Conservation (phyloP, 352 stramenopile species). For the Pythium graminicola region DNA sequence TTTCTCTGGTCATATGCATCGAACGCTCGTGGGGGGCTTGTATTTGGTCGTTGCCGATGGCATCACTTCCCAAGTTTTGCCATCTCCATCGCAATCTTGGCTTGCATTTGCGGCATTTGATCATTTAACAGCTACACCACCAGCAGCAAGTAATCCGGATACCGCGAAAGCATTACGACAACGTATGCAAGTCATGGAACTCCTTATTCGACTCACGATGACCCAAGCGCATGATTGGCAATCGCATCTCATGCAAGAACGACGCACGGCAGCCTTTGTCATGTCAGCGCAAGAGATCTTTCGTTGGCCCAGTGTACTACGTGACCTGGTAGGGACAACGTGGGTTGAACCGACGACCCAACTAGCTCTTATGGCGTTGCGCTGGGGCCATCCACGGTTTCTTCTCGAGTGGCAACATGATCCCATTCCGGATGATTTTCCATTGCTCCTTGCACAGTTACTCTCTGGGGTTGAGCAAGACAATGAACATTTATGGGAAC, state of each 20-base stretch:
- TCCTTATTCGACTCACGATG: constrained; percentile 10
- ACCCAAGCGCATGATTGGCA: constrained; percentile 9
- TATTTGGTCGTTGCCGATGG: constrained; percentile 7
- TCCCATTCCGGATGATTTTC: constrained; percentile 14
- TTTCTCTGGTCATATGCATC: background rate
- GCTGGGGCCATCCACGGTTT: constrained; percentile 17
- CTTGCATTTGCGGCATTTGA: constrained; percentile 19
- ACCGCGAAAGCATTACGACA: constrained; percentile 1
- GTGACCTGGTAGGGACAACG: constrained; percentile 11
- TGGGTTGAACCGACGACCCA: constrained; percentile 10
- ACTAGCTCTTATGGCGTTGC: constrained; percentile 8
- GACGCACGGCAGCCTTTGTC: too few species aligned
- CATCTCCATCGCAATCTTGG: constrained; percentile 3
- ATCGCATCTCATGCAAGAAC: constrained; percentile 3
- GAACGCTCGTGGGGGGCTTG: constrained; percentile 10
- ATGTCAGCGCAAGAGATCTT: too few species aligned
- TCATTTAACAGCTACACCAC: constrained; percentile 9
- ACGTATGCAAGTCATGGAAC: constrained; percentile 11
- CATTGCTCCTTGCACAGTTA: constrained; percentile 14
- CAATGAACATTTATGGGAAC: background rate
- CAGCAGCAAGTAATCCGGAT: constrained; percentile 1
- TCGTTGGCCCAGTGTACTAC: constrained; percentile 6
- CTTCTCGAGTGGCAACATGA: constrained; percentile 22
- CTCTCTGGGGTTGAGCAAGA: constrained; percentile 5
- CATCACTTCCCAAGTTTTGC: constrained; percentile 7